Conservation (phyloP, 2,329 filamentous ascomycete species). For the Kalmusia sp. region DNA sequence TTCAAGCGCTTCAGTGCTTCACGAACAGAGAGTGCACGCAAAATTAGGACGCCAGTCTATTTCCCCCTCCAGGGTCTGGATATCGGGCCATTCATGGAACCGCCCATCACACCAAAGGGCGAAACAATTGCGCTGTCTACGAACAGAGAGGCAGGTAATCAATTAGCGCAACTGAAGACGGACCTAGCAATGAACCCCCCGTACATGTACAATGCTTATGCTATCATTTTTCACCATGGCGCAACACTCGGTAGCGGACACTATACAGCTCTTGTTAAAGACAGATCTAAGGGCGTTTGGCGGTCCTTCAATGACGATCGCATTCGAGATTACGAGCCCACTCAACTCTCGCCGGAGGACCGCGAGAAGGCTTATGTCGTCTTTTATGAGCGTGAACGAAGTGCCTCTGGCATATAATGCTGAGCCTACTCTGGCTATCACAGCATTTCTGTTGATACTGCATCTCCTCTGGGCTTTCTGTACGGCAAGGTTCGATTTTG, state of each 20-base stretch:
- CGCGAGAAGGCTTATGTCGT: constrained; percentile 70
- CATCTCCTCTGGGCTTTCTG: too few relatives aligned
- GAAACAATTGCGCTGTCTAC: constrained; percentile 44
- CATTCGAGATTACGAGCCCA: constrained; percentile 64
- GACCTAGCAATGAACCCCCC: constrained; percentile 59
- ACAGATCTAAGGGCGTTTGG: constrained; percentile 62
- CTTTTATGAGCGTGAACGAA: constrained; percentile 62
- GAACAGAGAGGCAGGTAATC: constrained; percentile 32
- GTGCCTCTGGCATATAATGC: constrained; percentile 36
- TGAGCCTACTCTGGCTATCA: too few relatives aligned
- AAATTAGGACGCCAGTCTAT: constrained; percentile 74
- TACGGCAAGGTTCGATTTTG: too few relatives aligned
- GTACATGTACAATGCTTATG: constrained; percentile 85
- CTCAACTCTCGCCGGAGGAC: constrained; percentile 55
- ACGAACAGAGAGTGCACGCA: constrained; percentile 64
- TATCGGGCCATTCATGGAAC: constrained; percentile 66
- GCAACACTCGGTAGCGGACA: constrained; percentile 74
- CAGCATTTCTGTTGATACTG: too few relatives aligned
- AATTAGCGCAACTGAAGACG: constrained; percentile 43
- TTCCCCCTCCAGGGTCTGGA: constrained; percentile 78
- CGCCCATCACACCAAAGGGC: constrained; percentile 49
- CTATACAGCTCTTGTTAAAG: constrained; percentile 72
- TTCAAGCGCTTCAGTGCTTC: constrained; percentile 74
- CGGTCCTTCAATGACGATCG: constrained; percentile 65
- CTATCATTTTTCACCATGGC: constrained; percentile 80